Evolutionary conservation across 768 basidiomycete species (phyloP), one percentile per base, ranked within the genome.

Genomic region (Boletus pseudo-olivaceus): DNA sequence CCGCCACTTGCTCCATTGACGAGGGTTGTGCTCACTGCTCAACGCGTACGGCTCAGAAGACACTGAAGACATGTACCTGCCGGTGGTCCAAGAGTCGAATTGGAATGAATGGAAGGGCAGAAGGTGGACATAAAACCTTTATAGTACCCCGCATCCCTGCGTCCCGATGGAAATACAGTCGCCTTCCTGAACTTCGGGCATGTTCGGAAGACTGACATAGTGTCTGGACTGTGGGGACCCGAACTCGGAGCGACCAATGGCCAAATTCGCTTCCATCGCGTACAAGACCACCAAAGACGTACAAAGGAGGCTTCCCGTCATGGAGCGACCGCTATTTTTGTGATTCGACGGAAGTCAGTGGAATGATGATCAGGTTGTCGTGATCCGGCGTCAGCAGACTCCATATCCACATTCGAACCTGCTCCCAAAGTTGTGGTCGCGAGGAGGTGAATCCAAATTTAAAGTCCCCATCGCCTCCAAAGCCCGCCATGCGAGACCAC

Each of bases 1-100:
- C 12, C 60, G 58, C 62, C 46, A 58, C 44, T 66, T 69, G 60
- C 50, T 62, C 67, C 67, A 68, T 45, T 61, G 60, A 35, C 49
- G 67, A 47, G 67, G 67, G 47, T 68, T 55, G 50, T 58, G 62
- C 47, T 62, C 62, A 17, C 56, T 56, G 33, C 53, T 60, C 48
- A 66, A 42, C 44, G 51, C 4, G 17, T 45, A 57, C 8, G 64
- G 27, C 10, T 27, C 47, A 15, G 33, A 60, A 30, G 62, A 47
- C 10, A 53, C 37, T 34, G 60, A 43, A 19, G 66, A 67, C 66
- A 67, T 67, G 49, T 47, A 10, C 12, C 32, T 15, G 23, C 23
- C 23, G 1, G 29, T 29, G 11, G 30, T 32, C n/a, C 17, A 40
- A 19, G 41, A n/a, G 47, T 48, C 17, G 44, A 40, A 45, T 17